Base-by-base conservation (phyloP, 352 stramenopile genomes). In the Globisporangium nunn region DNA sequence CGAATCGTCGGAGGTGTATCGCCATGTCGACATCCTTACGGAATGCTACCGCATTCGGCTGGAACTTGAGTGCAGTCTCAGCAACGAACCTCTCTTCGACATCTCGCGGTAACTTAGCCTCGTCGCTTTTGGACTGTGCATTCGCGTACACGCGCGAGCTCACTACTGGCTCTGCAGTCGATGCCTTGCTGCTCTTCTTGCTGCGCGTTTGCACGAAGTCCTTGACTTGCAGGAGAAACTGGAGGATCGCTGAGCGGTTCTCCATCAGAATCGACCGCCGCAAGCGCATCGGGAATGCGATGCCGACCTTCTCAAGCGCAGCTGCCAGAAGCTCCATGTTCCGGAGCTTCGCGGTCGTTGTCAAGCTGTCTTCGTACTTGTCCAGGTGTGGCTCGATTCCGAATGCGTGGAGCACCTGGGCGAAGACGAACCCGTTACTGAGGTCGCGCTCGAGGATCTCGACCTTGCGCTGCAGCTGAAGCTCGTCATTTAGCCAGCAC, bases 11-110 rank as follows among this genome's bases (percentile, higher is more conserved):
- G 51, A 87, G 57, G 31, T 91, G 62, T 6, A 91, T 71, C 0
- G 65, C 74, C 74, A 85, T 91, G 59, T 91, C 72, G 54, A 91
- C 62, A n/a, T 67, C 67, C 53, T 89, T 87, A 55, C 75, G 48
- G 57, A 87, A 88, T 12, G 59, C 52, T 23, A 86, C 52, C 0
- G 81, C 65, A 15, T 58, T 72, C 6, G 81, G 78, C 8, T 75
- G 68, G 11, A 76, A 68, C 48, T 73, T 62, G n/a, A 74, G 63
- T 11, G 52, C 66, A 4, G 63, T 79, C 18, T 77, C 59, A 31
- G 60, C 61, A 15, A 87, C 55, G 37, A 91, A 87, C 2, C 74
- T 70, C 58, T 88, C 67, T 45, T 83, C 78, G 14, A 85, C 48
- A 56, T 88, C 74, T n/a, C 58, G 66, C 1, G 64, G 55, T n/a